Percentiles rank a stretch among this genome's conserved stretches.
Evolutionary conservation across 805 yeast genomes (phyloP).

Genomic region (Lipomyces sp.): DNA sequence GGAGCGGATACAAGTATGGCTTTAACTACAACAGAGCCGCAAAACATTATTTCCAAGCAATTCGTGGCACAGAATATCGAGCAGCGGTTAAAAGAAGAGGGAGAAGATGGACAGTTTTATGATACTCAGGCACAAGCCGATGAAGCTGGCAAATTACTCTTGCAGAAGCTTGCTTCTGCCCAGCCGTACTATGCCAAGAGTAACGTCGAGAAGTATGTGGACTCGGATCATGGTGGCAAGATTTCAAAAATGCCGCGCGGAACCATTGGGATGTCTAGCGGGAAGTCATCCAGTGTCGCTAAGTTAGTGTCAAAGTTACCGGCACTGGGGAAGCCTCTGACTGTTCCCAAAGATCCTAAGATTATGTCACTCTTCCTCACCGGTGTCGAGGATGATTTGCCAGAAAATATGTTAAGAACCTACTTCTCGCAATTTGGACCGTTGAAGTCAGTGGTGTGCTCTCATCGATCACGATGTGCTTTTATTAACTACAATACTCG

Average conservation of each 20-base stretch:
- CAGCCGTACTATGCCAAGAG: slow-evolving; percentile 41
- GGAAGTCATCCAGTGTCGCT: slow-evolving; percentile 51
- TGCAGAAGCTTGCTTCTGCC: slow-evolving; percentile 53
- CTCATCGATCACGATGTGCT: slow-evolving; percentile 67
- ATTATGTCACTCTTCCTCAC: slow-evolving; percentile 71
- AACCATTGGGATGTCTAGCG: slow-evolving; percentile 29
- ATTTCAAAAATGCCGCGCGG: slow-evolving; percentile 12
- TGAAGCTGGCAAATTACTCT: slow-evolving; percentile 57
- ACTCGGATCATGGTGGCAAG: slow-evolving; percentile 15
- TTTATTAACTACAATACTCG: slow-evolving; percentile 60
- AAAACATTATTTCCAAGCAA: slow-evolving; percentile 59
- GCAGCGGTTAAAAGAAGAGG: slow-evolving; percentile 40
- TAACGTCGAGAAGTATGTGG: slow-evolving; percentile 32
- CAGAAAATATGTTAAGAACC: slow-evolving; percentile 64
- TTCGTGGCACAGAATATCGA: slow-evolving; percentile 60
- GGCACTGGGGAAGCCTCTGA: slow-evolving; percentile 48
- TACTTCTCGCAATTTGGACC: slow-evolving; percentile 55
- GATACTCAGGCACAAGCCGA: slow-evolving; percentile 43
- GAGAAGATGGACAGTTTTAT: slow-evolving; percentile 35
- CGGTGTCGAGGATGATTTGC: slow-evolving; percentile 69
- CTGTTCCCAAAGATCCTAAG: slow-evolving; percentile 49
- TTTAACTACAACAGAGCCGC: slow-evolving; percentile 50
- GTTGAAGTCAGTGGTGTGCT: slow-evolving; percentile 55
- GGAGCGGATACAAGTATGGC: slow-evolving; percentile 23
- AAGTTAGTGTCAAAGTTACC: slow-evolving; percentile 67